These are phyloP conservation scores for Lasiodiplodia gonubiensis DNA, from an alignment of 2,329 filamentous ascomycete genomes.

Conservation along the genomic window DNA sequence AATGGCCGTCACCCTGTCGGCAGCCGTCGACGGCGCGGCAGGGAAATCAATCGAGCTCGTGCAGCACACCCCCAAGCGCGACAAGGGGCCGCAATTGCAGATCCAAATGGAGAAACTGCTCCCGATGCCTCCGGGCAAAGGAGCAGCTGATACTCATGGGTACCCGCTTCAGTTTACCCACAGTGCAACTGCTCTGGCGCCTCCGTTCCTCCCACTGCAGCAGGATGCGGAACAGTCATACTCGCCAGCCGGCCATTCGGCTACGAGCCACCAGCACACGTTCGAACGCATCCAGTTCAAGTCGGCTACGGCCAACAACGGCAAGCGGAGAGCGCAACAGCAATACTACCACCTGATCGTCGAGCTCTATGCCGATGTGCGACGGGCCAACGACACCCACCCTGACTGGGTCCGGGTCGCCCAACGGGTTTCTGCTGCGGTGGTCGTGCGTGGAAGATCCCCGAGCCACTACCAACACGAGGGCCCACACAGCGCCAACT, in stretches of 20 bases:
- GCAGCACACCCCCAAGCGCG: conserved; percentile 88
- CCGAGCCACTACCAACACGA: conserved; percentile 55
- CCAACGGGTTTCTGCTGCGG: conserved; percentile 42
- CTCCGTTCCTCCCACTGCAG: conserved; percentile 53
- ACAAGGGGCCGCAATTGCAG: conserved; percentile 80
- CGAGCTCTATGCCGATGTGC: conserved; percentile 58
- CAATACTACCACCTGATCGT: conserved; percentile 93
- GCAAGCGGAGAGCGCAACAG: conserved; percentile 85
- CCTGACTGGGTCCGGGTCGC: conserved; percentile 47
- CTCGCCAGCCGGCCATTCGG: conserved; percentile 42
- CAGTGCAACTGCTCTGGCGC: conserved; percentile 38
- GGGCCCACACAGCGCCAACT: conserved; percentile 48
- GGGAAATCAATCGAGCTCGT: conserved; percentile 82
- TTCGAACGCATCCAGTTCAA: conserved; percentile 97
- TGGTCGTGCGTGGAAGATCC: conserved; percentile 49
- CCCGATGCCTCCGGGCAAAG: conserved; percentile 65
- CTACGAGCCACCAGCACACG: conserved; percentile 56
- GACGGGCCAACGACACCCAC: conserved; percentile 37
- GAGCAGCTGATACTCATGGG: conserved; percentile 46
- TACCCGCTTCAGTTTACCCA: conserved; percentile 49
- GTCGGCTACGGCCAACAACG: conserved; percentile 91
- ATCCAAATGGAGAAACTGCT: conserved; percentile 73
- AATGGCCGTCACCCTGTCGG: conserved; percentile 84
- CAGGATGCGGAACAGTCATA: conserved; percentile 37
- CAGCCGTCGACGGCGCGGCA: conserved; percentile 76